Percentiles rank a stretch among this genome's conserved stretches.
These are phyloP conservation scores for Phytophthora ohioensis DNA, from an alignment of 352 stramenopile species.

Conservation along the genomic window DNA sequence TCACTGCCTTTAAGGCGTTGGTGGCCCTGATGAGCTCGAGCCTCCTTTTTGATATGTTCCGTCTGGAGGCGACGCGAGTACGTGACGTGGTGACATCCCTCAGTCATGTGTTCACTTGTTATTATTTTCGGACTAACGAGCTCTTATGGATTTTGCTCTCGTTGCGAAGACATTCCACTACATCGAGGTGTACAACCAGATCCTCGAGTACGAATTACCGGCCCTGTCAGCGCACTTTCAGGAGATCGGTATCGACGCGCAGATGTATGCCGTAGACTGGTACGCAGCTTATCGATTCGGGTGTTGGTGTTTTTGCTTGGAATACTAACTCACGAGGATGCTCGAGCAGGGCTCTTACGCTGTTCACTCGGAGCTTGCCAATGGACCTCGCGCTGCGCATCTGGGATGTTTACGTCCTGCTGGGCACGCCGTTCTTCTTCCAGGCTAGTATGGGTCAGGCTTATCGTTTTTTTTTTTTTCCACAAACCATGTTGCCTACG, in stretches of 20 bases:
- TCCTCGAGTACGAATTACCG: conserved; percentile 85
- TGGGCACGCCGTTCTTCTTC: conserved; percentile 89
- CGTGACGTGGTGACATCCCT: conserved; percentile 22
- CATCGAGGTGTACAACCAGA: conserved; percentile 78
- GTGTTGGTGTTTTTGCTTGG: not conserved
- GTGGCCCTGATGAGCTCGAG: conserved; percentile 86
- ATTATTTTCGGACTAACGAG: conserved; percentile 8
- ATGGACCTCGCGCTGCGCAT: conserved; percentile 78
- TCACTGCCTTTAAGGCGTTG: conserved; percentile 87
- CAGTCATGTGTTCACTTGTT: not conserved
- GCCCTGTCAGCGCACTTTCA: conserved; percentile 71
- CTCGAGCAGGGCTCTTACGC: conserved; percentile 68
- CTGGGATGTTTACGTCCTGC: conserved; percentile 85
- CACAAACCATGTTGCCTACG: not conserved
- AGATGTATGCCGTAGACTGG: conserved; percentile 92
- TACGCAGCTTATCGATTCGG: conserved; percentile 32
- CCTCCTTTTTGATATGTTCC: conserved; percentile 91
- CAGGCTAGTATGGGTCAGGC: conserved; percentile 82
- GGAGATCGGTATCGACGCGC: conserved; percentile 75
- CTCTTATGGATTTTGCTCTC: conserved; percentile 11
- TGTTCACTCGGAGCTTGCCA: conserved; percentile 83
- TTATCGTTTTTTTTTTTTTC: not conserved
- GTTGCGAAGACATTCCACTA: conserved; percentile 84
- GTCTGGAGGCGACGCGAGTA: conserved; percentile 81
- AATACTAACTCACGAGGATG: not conserved